A percentile compares a stretch with the other conserved stretches of the same genome.
phyloP scores from a whole-genome alignment of 345 rosid species.

The Syzygium aromaticum region DNA sequence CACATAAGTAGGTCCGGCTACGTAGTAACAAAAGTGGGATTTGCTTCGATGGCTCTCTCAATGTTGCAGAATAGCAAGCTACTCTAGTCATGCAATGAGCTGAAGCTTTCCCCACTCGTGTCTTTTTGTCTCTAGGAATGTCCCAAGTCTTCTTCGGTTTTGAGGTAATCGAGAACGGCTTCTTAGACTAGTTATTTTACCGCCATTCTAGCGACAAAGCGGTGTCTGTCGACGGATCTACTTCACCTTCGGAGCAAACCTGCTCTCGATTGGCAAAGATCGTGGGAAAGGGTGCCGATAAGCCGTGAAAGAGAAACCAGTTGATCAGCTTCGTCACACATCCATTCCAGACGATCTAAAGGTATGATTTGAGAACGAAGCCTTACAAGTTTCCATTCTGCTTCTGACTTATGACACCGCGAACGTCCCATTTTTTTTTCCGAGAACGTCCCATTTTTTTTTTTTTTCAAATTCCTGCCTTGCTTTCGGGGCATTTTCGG shows the following conservation, averaged over 20 bases:
- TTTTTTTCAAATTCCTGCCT: too few species aligned
- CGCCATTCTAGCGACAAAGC: not conserved
- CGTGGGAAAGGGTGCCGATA: not conserved
- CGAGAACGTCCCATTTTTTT: too few species aligned
- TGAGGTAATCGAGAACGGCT: not conserved
- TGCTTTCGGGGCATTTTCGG: too few species aligned
- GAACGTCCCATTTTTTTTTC: too few species aligned
- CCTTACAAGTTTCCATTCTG: too few species aligned
- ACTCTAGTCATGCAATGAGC: not conserved
- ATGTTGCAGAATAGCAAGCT: not conserved
- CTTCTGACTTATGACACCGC: too few species aligned
- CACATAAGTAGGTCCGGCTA: not conserved
- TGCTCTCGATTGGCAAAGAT: not conserved
- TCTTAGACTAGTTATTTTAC: not conserved
- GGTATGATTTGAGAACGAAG: not conserved
- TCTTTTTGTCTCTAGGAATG: not conserved
- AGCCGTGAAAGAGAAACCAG: not conserved
- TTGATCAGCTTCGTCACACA: too few species aligned
- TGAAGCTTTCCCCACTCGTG: not conserved
- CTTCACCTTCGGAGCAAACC: not conserved
- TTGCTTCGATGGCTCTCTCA: not conserved
- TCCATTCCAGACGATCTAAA: not conserved
- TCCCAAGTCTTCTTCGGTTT: not conserved
- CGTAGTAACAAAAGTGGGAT: not conserved
- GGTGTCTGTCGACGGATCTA: not conserved